Evolutionary conservation across 148 eudicot genomes (phyloP), one percentile per base, ranked within the genome.

Genomic region (Polygonum maritimum): DNA sequence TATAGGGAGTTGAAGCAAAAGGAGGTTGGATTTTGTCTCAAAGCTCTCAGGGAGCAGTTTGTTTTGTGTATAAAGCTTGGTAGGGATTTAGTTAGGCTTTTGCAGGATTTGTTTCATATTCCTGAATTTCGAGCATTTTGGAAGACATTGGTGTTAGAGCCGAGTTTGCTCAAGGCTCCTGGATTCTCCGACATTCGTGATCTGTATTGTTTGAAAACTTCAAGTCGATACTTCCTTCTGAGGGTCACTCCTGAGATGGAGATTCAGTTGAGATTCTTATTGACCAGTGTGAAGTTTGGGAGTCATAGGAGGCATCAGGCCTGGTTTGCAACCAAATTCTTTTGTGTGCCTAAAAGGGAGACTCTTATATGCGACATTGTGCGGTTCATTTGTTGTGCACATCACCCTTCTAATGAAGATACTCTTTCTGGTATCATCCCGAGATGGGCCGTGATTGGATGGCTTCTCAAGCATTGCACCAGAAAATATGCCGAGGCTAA

Each of bases 401-500:
- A 88, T 78, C 97, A 94, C 79, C 98, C 98, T 49, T 70, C 93
- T 14, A 92, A 90, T 71, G 93, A 94, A 72, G 81, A 88, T 19
- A 89, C 89, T 49, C 86, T 84, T 38, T 92, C 98, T 3, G 90
- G 79, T 72, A 82, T 92, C 7, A 82, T 89, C 60, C 98, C 93
- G 1, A 88, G 98, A 84, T 94, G 98, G 98, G 97, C 91, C 80
- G 86, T 92, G 48, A 83, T 94, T 48, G 98, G 97, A 57, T 92
- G 97, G 98, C 75, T 94, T 79, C 78, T 94, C 76, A 83, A 74
- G 54, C 81, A 79, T 14, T 86, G 90, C 78, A 76, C 83, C 63
- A 92, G 86, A 79, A 90, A 81, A 35, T 81, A 94, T 81, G 72
- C 88, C 72, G 92, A 87, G 82, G 91, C 92, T 48, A 86, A 86